Evolutionary conservation across 768 basidiomycete genomes (phyloP).

Genomic region (Tephrocybe sp.): DNA sequence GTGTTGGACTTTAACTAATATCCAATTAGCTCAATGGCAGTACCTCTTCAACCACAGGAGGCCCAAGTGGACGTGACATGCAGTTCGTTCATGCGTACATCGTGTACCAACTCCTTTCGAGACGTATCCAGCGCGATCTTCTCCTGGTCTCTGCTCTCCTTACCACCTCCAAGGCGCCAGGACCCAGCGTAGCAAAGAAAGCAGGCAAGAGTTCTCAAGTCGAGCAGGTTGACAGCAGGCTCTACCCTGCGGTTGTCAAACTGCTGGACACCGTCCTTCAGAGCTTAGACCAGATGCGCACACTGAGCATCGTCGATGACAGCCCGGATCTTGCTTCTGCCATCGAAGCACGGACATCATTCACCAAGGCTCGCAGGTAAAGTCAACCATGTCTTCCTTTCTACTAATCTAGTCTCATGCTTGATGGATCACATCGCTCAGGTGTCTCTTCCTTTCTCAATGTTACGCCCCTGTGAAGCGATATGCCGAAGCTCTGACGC

Average conservation of each 20-base stretch:
- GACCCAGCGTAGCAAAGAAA: constrained; percentile 19
- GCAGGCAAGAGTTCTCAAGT: constrained; percentile 27
- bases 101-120: constrained; percentile 81
- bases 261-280: constrained; percentile 83
- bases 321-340: constrained; percentile 78
- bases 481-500: constrained; percentile 68
- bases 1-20: constrained; percentile 7
- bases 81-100: constrained; percentile 86
- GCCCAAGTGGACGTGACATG: constrained; percentile 62
- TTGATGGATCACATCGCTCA: constrained; percentile 20
- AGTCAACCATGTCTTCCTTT: constrained; percentile 6
- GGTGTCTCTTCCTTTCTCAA: constrained; percentile 74
- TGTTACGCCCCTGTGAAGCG: constrained; percentile 69
- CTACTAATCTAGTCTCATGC: no score
- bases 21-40: constrained; percentile 37
- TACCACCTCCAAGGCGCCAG: constrained; percentile 30
- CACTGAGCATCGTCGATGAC: constrained; percentile 82
- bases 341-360: constrained; percentile 73
- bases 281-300: constrained; percentile 80
- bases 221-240: constrained; percentile 60
- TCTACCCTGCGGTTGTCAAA: constrained; percentile 88
- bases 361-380: constrained; percentile 73
- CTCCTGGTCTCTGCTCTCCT: constrained; percentile 70
- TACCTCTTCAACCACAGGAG: constrained; percentile 27
- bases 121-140: constrained; percentile 86